Conservation (phyloP, 2,329 filamentous ascomycete genomes). For the Leptographium flavum region DNA sequence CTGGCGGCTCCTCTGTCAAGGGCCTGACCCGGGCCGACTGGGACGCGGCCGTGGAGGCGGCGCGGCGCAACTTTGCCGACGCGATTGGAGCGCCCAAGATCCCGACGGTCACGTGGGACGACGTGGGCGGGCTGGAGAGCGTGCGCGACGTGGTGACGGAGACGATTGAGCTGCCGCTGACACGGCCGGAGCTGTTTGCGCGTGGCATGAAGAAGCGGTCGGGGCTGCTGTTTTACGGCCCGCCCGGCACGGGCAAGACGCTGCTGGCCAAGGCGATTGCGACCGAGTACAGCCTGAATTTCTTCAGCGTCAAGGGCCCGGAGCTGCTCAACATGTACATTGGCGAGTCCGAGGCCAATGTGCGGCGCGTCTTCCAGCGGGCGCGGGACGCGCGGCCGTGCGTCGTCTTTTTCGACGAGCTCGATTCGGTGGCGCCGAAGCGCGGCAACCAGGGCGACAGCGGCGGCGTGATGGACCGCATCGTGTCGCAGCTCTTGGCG, state of each 20-base stretch:
- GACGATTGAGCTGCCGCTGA: conserved; percentile 85
- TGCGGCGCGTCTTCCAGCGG: conserved; percentile 75
- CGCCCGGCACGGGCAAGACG: conserved; percentile 83
- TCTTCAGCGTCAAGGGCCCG: conserved; percentile 86
- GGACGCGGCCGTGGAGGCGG: conserved; percentile 84
- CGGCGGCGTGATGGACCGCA: conserved; percentile 95
- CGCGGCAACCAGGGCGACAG: conserved; percentile 94
- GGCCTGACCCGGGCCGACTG: conserved; percentile 76
- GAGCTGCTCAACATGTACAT: conserved; percentile 95
- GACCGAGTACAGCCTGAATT: conserved; percentile 86
- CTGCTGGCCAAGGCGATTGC: conserved; percentile 87
- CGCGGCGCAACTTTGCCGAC: conserved; percentile 94
- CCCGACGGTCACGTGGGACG: conserved; percentile 90
- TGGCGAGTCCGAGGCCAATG: conserved; percentile 85
- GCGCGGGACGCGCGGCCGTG: conserved; percentile 76
- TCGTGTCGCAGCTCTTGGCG: conserved; percentile 85
- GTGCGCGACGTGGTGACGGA: conserved; percentile 97
- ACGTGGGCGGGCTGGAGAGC: conserved; percentile 83
- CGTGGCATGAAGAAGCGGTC: conserved; percentile 98
- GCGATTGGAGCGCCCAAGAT: conserved; percentile 97
- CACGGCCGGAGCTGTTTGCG: conserved; percentile 84
- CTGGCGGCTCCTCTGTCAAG: conserved; percentile 66
- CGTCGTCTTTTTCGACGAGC: conserved; percentile 85
- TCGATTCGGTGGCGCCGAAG: conserved; percentile 90
- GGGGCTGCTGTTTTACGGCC: conserved; percentile 83